Evolutionary conservation across 805 yeast species (phyloP), one percentile per base, ranked within the genome.

Genomic region (Candida cerambycidarum): DNA sequence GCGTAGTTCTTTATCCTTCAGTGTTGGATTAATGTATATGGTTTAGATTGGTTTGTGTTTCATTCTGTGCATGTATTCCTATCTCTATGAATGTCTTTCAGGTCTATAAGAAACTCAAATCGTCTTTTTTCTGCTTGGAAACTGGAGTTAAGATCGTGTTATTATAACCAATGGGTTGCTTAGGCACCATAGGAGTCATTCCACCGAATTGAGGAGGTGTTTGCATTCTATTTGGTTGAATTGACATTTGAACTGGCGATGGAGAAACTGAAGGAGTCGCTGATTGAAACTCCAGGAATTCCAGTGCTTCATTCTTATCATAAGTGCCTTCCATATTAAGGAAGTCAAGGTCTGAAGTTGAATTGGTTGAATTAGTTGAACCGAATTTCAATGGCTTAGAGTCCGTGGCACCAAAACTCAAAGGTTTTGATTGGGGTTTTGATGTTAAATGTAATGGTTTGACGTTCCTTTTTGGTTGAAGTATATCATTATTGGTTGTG

Each of bases 291-390:
- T 49, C 53, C 50, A 44, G 53, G 33, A 49, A 49, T 21, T 46
- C 53, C 23, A 21, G 23, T 6, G 8, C 5, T 21, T 21, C 23
- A 8, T 8, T 8, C 12, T 38, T 31, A 27, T 34, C 42, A 38
- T 46, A 56, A 13, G 63, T 53, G 3, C 58, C 56, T 27, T 60
- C 65, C 46, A 60, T 54, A 27, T 48, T 48, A 11, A 61, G 45
- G 6, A 67, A 40, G 11, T 52, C 56, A 23, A 39, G 45, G 31
- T 57, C 47, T 28, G 44, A 41, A 42, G 30, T 29, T 41, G 44
- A 35, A 12, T 14, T 23, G 4, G 32, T 32, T 3, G 44, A 35
- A 12, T 14, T 23, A 5, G 32, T 32, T 3, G 67, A 64, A 0
- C 68, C 69, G 48, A 62, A 62, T 1, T 46, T 38, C 14, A 47